These are phyloP conservation scores for Entomortierella beljakovae DNA, from an alignment of 192 early-diverging fungal species.

Conservation along the genomic window DNA sequence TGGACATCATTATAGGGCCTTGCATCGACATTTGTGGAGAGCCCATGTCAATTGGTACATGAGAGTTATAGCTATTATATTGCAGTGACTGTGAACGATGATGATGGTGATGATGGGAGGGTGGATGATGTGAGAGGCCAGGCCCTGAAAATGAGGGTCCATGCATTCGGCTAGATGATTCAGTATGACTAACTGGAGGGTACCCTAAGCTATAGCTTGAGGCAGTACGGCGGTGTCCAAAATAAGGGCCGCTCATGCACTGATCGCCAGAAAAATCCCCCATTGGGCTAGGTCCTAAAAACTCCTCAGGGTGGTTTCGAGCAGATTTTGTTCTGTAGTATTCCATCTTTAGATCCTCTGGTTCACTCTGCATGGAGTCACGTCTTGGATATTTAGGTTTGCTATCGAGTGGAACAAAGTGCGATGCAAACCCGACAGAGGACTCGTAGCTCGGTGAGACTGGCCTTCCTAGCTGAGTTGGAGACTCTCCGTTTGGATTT, in stretches of 20 bases:
- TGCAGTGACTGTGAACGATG: slow-evolving; percentile 16
- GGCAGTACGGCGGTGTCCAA: slow-evolving; percentile 3
- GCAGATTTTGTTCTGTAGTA: not conserved
- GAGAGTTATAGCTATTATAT: not conserved
- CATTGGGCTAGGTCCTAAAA: not conserved
- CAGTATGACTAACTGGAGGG: not conserved
- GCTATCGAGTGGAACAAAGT: slow-evolving; percentile 10
- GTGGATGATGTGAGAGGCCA: not conserved
- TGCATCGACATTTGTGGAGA: slow-evolving; percentile 11
- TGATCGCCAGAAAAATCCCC: not conserved
- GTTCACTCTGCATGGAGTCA: not conserved
- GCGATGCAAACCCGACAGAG: not conserved
- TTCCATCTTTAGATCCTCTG: slow-evolving; percentile 1
- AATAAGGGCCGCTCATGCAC: not conserved
- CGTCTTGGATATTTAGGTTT: not conserved
- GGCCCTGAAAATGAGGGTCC: not conserved
- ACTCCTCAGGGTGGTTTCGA: slow-evolving; percentile 18
- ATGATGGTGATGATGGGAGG: slow-evolving; percentile 3
- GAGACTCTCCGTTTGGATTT: slow-evolving; percentile 48
- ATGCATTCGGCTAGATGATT: not conserved
- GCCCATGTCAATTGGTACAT: not conserved
- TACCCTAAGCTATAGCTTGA: slow-evolving; percentile 1
- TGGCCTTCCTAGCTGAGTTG: slow-evolving; percentile 6
- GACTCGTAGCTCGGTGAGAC: not conserved
- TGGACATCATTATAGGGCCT: not conserved